A percentile compares a stretch with the other conserved stretches of the same genome.
phyloP scores from a whole-genome alignment of 805 yeast species.

The Candida chauliodis region DNA sequence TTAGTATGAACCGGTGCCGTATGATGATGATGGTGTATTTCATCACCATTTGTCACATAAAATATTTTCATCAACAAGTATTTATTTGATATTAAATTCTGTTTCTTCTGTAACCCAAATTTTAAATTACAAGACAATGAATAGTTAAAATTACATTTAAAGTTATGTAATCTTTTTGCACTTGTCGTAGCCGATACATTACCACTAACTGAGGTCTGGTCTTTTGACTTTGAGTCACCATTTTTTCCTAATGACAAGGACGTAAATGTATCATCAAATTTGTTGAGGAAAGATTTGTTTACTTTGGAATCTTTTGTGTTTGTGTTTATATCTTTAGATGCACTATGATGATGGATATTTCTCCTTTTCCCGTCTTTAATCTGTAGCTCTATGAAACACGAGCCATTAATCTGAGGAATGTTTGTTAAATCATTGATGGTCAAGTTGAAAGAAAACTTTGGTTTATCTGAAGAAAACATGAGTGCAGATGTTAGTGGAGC shows the following conservation, averaged over 20 bases:
- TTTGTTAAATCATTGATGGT: constrained; percentile 70
- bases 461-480: constrained; percentile 33
- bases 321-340: background rate
- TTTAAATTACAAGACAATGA: constrained; percentile 33
- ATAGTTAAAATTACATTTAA: constrained; percentile 37
- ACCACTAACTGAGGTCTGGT: constrained; percentile 3
- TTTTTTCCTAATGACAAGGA: background rate
- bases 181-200: constrained; percentile 27
- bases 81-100: constrained; percentile 40
- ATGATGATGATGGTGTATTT: constrained; percentile 10
- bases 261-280: constrained; percentile 7
- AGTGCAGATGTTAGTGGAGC: background rate
- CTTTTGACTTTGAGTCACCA: background rate
- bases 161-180: constrained; percentile 31
- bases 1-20: background rate
- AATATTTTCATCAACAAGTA: constrained; percentile 35
- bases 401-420: constrained; percentile 75
- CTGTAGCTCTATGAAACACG: constrained; percentile 61
- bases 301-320: background rate
- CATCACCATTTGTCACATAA: constrained; percentile 29
- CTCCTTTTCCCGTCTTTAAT: constrained; percentile 46
- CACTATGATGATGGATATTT: constrained; percentile 1
- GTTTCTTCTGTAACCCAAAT: constrained; percentile 37
- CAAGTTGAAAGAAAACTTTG: constrained; percentile 60
- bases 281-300: constrained; percentile 7